These are phyloP conservation scores for Alisma plantagoaquatica DNA, from an alignment of 106 monocot species.

Conservation along the genomic window DNA sequence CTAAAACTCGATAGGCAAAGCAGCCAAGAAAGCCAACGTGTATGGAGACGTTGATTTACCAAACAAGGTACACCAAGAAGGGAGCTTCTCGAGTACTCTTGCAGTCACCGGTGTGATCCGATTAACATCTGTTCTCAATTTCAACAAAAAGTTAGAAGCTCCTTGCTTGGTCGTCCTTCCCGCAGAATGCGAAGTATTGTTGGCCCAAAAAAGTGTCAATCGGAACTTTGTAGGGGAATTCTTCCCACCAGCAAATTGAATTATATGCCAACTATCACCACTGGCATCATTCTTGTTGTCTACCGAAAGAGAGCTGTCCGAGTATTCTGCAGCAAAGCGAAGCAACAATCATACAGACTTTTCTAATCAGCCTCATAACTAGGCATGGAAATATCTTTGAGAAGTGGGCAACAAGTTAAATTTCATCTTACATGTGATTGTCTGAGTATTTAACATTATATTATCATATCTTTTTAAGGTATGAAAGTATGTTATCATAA, in stretches of 20 bases:
- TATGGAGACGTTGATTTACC: constrained; percentile 82
- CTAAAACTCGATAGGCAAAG: constrained; percentile 50
- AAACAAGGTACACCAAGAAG: constrained; percentile 69
- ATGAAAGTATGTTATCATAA: too few species aligned
- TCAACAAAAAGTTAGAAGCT: constrained; percentile 29
- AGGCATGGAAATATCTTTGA: too few species aligned
- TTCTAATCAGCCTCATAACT: too few species aligned
- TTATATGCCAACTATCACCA: constrained; percentile 63
- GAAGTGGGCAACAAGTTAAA: too few species aligned
- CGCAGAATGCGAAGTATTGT: constrained; percentile 11
- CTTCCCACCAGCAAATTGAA: constrained; percentile 86
- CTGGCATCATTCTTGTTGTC: constrained; percentile 29
- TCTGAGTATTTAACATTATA: too few species aligned
- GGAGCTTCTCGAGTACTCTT: constrained; percentile 65
- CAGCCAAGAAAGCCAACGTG: constrained; percentile 64
- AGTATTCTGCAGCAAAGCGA: too few species aligned
- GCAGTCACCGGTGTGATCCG: constrained; percentile 48
- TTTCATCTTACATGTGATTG: too few species aligned
- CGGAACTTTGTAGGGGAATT: constrained; percentile 69
- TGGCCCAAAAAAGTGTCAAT: constrained; percentile 52
- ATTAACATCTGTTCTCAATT: constrained; percentile 73
- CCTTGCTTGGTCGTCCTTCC: neutral
- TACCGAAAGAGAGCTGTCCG: constrained; percentile 30
- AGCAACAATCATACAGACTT: too few species aligned
- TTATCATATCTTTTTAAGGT: too few species aligned